These are phyloP conservation scores for Paspalum notatum DNA, from an alignment of 176 grass and related monocot genomes.

Conservation along the genomic window DNA sequence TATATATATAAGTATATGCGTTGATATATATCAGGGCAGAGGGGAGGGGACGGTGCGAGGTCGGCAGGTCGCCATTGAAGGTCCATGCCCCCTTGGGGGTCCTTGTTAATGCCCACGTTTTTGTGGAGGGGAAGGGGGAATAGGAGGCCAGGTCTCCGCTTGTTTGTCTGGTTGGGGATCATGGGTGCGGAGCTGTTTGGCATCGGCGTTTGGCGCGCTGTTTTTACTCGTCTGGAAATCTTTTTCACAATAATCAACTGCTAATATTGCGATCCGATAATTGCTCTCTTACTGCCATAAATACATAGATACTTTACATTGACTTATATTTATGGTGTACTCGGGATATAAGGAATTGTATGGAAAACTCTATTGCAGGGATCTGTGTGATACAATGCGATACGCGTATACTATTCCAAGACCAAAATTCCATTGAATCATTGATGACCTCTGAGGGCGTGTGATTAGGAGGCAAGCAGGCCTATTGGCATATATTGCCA, in stretches of 20 bases:
- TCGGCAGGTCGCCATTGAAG: constrained; percentile 41
- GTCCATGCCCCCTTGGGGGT: constrained; percentile 26
- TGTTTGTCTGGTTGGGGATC: constrained; percentile 1
- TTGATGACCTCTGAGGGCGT: background rate
- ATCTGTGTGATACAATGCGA: background rate
- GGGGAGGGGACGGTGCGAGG: constrained; percentile 15
- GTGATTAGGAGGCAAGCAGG: too few relatives aligned
- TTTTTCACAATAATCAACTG: background rate
- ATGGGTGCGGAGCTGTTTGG: background rate
- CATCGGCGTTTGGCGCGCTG: background rate
- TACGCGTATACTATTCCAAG: background rate
- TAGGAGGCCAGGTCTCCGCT: background rate
- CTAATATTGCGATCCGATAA: background rate
- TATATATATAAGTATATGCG: constrained; percentile 16
- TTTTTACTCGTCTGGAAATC: background rate
- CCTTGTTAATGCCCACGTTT: constrained; percentile 57
- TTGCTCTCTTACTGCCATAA: background rate
- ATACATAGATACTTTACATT: background rate
- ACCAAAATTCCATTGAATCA: background rate
- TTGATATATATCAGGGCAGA: constrained; percentile 13
- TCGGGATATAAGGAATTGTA: background rate
- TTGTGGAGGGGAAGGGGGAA: background rate
- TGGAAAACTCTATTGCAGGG: background rate
- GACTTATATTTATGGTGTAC: background rate
- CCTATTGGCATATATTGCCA: too few relatives aligned